phyloP scores from a whole-genome alignment of 495 filamentous ascomycete species.

The Xylaria acuta region DNA sequence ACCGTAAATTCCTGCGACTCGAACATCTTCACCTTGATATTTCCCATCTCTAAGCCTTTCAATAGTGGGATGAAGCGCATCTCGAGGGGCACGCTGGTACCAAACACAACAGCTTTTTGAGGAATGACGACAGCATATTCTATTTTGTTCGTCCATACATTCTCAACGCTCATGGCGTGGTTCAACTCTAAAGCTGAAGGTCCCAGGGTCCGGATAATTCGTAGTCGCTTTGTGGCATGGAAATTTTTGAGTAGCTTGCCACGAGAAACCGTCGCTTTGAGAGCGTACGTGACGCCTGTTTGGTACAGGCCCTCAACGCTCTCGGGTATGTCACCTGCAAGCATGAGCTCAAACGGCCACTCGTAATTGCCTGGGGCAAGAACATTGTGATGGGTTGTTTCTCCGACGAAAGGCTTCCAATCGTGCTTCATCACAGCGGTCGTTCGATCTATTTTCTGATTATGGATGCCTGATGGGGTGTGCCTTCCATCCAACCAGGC shows the following conservation, averaged over 20 bases:
- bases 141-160: constrained; percentile 94
- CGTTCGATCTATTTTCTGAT: constrained; percentile 54
- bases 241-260: constrained; percentile 82
- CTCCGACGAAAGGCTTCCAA: constrained; percentile 58
- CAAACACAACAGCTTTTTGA: constrained; percentile 89
- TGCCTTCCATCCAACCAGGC: constrained; percentile 62
- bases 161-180: constrained; percentile 91
- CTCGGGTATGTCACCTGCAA: constrained; percentile 80
- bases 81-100: constrained; percentile 77
- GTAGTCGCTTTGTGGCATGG: constrained; percentile 75
- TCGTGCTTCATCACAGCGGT: constrained; percentile 50
- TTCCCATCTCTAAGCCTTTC: constrained; percentile 84
- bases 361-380: constrained; percentile 84
- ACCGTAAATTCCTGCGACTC: constrained; percentile 76
- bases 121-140: constrained; percentile 89
- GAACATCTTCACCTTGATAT: constrained; percentile 73
- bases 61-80: constrained; percentile 82
- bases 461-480: constrained; percentile 56
- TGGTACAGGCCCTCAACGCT: constrained; percentile 86
- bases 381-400: constrained; percentile 58
- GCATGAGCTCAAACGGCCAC: constrained; percentile 81
- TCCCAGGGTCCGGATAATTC: constrained; percentile 86
- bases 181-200: constrained; percentile 80
- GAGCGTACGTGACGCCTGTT: constrained; percentile 81
- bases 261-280: constrained; percentile 86